Percentiles rank a stretch among this genome's conserved stretches.
Evolutionary conservation across 2,329 filamentous ascomycete species (phyloP).

Genomic region (Fusarium burgessii): DNA sequence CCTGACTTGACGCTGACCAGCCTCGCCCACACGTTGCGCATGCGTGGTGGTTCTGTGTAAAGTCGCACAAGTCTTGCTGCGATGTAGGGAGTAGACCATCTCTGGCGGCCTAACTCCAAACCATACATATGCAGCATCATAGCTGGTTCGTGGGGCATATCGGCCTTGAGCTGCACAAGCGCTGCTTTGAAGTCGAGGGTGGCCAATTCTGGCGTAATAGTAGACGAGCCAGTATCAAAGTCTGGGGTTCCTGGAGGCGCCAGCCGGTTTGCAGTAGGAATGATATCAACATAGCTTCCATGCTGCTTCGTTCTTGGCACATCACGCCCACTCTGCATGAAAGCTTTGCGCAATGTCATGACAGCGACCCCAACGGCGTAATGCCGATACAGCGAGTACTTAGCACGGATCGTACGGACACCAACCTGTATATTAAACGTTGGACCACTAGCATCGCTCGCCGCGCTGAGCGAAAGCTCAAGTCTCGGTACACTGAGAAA

Average conservation of each 20-base stretch:
- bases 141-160: constrained; percentile 88
- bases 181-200: constrained; percentile 85
- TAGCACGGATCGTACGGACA: constrained; percentile 80
- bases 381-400: constrained; percentile 94
- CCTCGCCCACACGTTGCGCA: constrained; percentile 86
- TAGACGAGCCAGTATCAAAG: constrained; percentile 51
- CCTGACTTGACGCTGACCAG: constrained; percentile 85
- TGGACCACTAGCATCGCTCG: constrained; percentile 87
- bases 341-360: constrained; percentile 79
- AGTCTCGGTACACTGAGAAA: constrained; percentile 89
- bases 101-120: constrained; percentile 83
- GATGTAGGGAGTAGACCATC: constrained; percentile 88
- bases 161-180: constrained; percentile 87
- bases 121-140: constrained; percentile 91
- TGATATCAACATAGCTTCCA: constrained; percentile 37
- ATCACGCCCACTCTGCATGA: constrained; percentile 66
- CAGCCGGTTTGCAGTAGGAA: constrained; percentile 50
- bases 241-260: constrained; percentile 54
- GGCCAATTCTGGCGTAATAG: constrained; percentile 71
- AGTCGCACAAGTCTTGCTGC: constrained; percentile 82
- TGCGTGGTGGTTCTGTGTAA: constrained; percentile 87
- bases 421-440: constrained; percentile 88
- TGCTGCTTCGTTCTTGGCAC: constrained; percentile 50
- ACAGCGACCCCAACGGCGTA: constrained; percentile 88
- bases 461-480: constrained; percentile 86